Percentiles rank a stretch among this genome's conserved stretches.
Evolutionary conservation across 352 stramenopile species (phyloP).

Genomic region (Globisporangium abappressorium): DNA sequence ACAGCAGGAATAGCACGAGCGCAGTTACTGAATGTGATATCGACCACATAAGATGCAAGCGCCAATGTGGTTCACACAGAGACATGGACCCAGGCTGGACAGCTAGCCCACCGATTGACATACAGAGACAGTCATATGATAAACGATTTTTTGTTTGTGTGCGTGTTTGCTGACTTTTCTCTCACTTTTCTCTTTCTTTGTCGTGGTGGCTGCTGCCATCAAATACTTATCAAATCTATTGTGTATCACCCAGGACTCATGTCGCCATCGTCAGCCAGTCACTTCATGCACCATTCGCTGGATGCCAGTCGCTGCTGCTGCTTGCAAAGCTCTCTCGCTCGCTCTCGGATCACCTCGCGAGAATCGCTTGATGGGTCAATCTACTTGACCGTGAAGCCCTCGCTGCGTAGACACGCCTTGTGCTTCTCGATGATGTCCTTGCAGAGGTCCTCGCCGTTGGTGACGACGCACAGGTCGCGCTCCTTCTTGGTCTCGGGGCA

Average conservation of each 20-base stretch:
- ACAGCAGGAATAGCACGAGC: background rate
- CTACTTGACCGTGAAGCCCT: slow-evolving; percentile 95
- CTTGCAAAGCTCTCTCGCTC: background rate
- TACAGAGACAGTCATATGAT: background rate
- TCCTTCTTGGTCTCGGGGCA: slow-evolving; percentile 96
- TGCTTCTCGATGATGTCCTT: slow-evolving; percentile 96
- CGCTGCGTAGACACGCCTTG: slow-evolving; percentile 94
- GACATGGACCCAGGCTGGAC: background rate
- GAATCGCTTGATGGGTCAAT: background rate
- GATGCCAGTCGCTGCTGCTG: background rate
- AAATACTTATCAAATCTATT: slow-evolving; percentile 14
- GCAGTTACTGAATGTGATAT: background rate
- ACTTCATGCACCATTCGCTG: background rate
- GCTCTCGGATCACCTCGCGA: background rate
- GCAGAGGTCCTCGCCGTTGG: slow-evolving; percentile 91
- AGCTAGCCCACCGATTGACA: background rate
- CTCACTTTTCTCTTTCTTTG: background rate
- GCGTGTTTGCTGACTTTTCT: background rate
- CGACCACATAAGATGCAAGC: background rate
- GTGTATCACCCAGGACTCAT: background rate
- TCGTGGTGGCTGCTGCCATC: slow-evolving; percentile 1
- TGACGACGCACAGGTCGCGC: slow-evolving; percentile 90
- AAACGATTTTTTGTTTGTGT: background rate
- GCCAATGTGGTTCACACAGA: background rate
- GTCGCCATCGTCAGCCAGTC: background rate